Conservation (phyloP, 768 basidiomycete species). For the Russula brevipes region DNA sequence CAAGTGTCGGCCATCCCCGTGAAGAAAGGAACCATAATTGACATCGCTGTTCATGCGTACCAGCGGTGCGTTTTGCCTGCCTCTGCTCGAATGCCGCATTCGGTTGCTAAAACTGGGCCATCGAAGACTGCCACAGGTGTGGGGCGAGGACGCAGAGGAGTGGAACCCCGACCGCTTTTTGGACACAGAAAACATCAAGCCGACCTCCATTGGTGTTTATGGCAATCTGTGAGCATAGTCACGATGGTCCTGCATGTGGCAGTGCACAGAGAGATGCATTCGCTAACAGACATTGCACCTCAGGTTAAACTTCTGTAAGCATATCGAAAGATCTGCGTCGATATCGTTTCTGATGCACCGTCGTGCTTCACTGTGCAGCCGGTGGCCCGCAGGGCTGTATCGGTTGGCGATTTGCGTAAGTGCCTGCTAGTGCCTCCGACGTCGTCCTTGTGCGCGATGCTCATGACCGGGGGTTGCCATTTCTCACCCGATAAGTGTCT, state of each 20-base stretch:
- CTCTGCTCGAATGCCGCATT: not conserved
- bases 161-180: conserved; percentile 21
- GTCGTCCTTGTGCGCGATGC: too few relatives aligned
- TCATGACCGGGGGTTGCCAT: not conserved
- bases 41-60: conserved; percentile 13
- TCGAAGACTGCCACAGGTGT: conserved; percentile 11
- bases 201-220: conserved; percentile 10
- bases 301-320: conserved; percentile 20
- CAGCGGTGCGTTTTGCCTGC: conserved; percentile 9
- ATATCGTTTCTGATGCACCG: not conserved
- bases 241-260: not conserved
- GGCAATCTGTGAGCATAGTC: conserved; percentile 17
- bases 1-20: conserved; percentile 15
- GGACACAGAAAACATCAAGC: conserved; percentile 4
- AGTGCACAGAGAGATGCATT: not conserved
- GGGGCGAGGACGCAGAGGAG: conserved; percentile 18
- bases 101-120: not conserved
- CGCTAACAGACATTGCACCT: not conserved
- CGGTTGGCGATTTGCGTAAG: conserved; percentile 24
- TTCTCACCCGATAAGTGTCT: not conserved
- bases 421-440: too few relatives aligned
- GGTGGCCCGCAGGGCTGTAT: conserved; percentile 18
- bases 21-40: conserved; percentile 14
- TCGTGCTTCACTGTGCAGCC: not conserved
- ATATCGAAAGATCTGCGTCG: not conserved